phyloP scores from a whole-genome alignment of 2,329 filamentous ascomycete genomes.

The Elsinoe necatrix region DNA sequence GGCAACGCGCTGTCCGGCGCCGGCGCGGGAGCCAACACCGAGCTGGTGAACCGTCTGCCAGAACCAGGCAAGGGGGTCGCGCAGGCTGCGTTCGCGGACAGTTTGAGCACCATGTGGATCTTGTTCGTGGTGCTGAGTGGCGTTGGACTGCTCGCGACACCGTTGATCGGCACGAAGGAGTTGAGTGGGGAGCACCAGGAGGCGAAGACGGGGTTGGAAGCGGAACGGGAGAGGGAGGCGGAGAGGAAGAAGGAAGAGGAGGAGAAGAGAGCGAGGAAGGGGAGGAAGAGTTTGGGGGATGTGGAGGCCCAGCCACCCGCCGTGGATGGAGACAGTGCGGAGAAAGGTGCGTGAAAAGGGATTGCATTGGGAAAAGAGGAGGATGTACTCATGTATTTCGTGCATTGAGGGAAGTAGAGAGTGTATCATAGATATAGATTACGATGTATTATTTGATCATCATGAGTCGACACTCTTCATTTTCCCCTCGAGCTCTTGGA shows the following conservation, averaged over 20 bases:
- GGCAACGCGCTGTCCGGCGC: slow-evolving; percentile 49
- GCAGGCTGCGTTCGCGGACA: slow-evolving; percentile 36
- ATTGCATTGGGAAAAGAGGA: slow-evolving; percentile 4
- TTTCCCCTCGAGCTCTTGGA: slow-evolving; percentile 74
- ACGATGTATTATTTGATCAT: background rate
- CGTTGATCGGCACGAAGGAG: slow-evolving; percentile 36
- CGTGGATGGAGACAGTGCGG: background rate
- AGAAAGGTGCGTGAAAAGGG: slow-evolving; percentile 6
- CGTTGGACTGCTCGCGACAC: slow-evolving; percentile 31
- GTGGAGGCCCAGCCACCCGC: background rate
- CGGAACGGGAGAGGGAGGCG: slow-evolving; percentile 32
- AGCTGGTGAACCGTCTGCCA: slow-evolving; percentile 46
- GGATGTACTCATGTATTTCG: background rate
- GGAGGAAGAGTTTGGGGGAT: slow-evolving; percentile 6
- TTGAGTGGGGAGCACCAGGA: slow-evolving; percentile 38
- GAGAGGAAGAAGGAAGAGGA: slow-evolving; percentile 26
- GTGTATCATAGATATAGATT: slow-evolving; percentile 3
- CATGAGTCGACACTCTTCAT: slow-evolving; percentile 40
- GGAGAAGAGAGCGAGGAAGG: slow-evolving; percentile 16
- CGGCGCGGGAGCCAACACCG: slow-evolving; percentile 53
- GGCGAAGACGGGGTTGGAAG: slow-evolving; percentile 42
- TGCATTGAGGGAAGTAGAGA: background rate
- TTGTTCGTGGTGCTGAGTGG: slow-evolving; percentile 38
- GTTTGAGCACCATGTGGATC: slow-evolving; percentile 43
- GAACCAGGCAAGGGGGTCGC: slow-evolving; percentile 37